Base-by-base conservation (phyloP, 2,329 filamentous ascomycete species). In the Elsinoe ampelina region DNA sequence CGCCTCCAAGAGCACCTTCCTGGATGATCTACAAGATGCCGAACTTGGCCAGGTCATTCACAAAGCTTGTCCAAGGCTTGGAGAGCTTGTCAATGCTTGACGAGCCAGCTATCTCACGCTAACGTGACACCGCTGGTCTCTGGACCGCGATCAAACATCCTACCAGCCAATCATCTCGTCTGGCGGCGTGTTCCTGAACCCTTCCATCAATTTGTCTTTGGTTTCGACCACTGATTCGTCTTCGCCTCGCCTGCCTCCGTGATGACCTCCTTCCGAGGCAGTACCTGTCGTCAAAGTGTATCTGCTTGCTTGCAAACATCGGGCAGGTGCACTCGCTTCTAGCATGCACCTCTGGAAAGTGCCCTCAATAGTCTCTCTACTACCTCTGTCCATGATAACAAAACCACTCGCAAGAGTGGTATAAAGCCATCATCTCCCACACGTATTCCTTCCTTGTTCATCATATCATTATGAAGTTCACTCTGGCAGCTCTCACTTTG, bases 61-160 rank as follows among this genome's bases (percentile, higher is more conserved):
- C 17, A 52, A 52, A 52, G 48, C 48, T 52, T 52, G 48, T 52
- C 48, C 32, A 52, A 52, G 48, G 48, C 48, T 52, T 52, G 48
- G 32, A 34, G 26, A 52, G 48, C 48, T 52, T 52, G 48, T 52
- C 48, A 26, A 22, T 38, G 32, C 48, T 52, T 52, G 34, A 19
- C 15, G 17, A 15, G 8, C 34, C 26, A 35, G n/a, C 32, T 38
- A 39, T 39, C 15, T 20, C 10, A n/a, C 48, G 32, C 48, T 52
- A 52, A 20, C 10, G 7, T 11, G n/a, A 39, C 32, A 38, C 48
- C 48, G 34, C 32, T 15, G 11, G 17, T 20, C 17, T 30, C 19
- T 35, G 32, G 32, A 39, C 39, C 34, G 17, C 30, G 26, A 39
- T 52, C 26, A 19, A 34, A 17, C 48, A 8, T 20, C 17, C 34